These are phyloP conservation scores for Euphorbia pulcherrima DNA, from an alignment of 345 rosid genomes.

Conservation along the genomic window DNA sequence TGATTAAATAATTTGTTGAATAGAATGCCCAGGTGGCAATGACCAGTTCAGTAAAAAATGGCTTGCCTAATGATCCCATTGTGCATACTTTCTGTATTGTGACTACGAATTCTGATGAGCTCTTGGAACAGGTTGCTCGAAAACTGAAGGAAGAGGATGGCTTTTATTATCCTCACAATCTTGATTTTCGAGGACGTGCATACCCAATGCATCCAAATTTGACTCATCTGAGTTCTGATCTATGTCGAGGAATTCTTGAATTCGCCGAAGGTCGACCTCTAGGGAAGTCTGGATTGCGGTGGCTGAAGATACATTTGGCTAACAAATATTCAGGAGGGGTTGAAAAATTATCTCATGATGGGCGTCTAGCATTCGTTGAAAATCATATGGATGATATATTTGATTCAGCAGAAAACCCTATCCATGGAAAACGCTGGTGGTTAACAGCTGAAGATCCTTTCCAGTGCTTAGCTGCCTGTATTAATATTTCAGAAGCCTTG, in stretches of 20 bases:
- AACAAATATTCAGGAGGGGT: slow-evolving; percentile 85
- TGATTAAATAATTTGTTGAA: neutral
- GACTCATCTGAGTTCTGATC: slow-evolving; percentile 90
- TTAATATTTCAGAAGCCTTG: slow-evolving; percentile 78
- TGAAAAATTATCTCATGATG: slow-evolving; percentile 87
- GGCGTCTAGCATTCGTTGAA: slow-evolving; percentile 76
- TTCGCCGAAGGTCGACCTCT: slow-evolving; percentile 88
- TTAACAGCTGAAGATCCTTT: slow-evolving; percentile 95
- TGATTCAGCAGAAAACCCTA: slow-evolving; percentile 89
- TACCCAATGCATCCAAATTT: slow-evolving; percentile 98
- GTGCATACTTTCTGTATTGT: slow-evolving; percentile 16
- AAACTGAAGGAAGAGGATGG: slow-evolving; percentile 92
- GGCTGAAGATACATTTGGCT: slow-evolving; percentile 94
- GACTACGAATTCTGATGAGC: slow-evolving; percentile 22
- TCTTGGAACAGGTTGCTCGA: slow-evolving; percentile 70
- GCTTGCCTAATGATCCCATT: slow-evolving; percentile 6
- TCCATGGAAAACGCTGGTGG: slow-evolving; percentile 90
- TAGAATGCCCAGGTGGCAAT: neutral
- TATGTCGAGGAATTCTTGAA: slow-evolving; percentile 94
- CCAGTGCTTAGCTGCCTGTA: slow-evolving; percentile 94
- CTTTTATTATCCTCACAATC: slow-evolving; percentile 97
- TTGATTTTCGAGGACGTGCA: slow-evolving; percentile 97
- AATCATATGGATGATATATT: slow-evolving; percentile 73
- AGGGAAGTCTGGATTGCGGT: slow-evolving; percentile 77
- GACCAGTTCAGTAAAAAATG: neutral